Conservation (phyloP, 176 grass and related monocot species). For the Lolium rigidum region DNA sequence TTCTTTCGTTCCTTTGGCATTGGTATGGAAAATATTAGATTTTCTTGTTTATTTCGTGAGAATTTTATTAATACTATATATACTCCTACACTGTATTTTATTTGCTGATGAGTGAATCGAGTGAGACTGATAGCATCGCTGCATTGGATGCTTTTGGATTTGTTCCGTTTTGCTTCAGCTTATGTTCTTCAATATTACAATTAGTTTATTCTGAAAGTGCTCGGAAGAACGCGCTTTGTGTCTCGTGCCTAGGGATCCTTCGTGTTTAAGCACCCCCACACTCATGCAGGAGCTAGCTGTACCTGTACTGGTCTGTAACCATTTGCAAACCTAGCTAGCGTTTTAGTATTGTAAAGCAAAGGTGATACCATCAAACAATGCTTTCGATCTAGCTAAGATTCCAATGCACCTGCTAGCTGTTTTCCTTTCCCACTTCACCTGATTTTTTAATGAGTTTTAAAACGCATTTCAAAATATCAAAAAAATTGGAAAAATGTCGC, state of each 20-base stretch:
- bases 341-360: slow-evolving; percentile 57
- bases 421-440: neutral
- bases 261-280: slow-evolving; percentile 19
- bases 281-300: slow-evolving; percentile 33
- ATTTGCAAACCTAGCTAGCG: slow-evolving; percentile 8
- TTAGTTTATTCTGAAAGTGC: slow-evolving; percentile 47
- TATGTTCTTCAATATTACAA: no score
- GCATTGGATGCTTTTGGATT: slow-evolving; percentile 55
- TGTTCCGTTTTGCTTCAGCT: slow-evolving; percentile 28
- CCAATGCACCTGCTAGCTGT: neutral
- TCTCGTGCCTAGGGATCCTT: slow-evolving; percentile 47
- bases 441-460: no score
- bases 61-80: neutral
- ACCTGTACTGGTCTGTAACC: slow-evolving; percentile 20
- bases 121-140: slow-evolving; percentile 12
- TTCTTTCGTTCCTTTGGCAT: neutral
- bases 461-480: no score
- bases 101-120: slow-evolving; percentile 19
- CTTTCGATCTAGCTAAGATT: slow-evolving; percentile 45
- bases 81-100: slow-evolving; percentile 25
- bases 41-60: neutral
- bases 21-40: no score
- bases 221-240: slow-evolving; percentile 48
- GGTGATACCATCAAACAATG: slow-evolving; percentile 20
- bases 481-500: no score